A percentile compares a stretch with the other conserved stretches of the same genome.
Evolutionary conservation across 2,329 filamentous ascomycete species (phyloP).

Genomic region (Beauveria australis): DNA sequence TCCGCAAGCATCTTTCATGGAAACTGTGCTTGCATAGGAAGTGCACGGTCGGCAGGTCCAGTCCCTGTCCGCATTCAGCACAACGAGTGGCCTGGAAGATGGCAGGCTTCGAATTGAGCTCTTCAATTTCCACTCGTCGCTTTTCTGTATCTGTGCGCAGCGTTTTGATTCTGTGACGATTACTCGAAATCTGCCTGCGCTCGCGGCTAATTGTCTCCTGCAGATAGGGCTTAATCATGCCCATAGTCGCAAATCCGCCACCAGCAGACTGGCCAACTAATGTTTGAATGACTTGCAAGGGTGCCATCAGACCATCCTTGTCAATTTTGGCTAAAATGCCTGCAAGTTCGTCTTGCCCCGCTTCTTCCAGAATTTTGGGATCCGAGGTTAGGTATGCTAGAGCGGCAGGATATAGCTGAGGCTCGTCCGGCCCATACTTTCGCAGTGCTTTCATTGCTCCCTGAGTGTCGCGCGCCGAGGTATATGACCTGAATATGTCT

Average conservation of each 20-base stretch:
- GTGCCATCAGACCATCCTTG: constrained; percentile 85
- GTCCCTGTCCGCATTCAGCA: constrained; percentile 64
- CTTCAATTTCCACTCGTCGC: constrained; percentile 69
- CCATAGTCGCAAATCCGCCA: constrained; percentile 79
- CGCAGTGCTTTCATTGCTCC: constrained; percentile 83
- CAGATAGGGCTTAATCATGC: constrained; percentile 91
- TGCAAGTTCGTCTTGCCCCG: constrained; percentile 73
- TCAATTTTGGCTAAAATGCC: constrained; percentile 79
- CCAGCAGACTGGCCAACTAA: constrained; percentile 52
- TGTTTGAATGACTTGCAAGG: constrained; percentile 91
- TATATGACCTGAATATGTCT: constrained; percentile 96
- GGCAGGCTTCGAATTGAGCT: constrained; percentile 69
- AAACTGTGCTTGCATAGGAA: constrained; percentile 97
- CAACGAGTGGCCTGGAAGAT: constrained; percentile 90
- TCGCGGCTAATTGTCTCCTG: constrained; percentile 83
- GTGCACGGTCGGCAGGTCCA: constrained; percentile 87
- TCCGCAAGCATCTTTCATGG: constrained; percentile 75
- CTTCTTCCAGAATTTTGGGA: constrained; percentile 71
- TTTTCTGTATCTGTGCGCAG: constrained; percentile 77
- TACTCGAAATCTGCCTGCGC: constrained; percentile 71
- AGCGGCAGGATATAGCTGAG: constrained; percentile 85
- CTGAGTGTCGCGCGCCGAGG: constrained; percentile 79
- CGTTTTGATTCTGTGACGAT: constrained; percentile 71
- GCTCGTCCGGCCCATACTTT: constrained; percentile 88
- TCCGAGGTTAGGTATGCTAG: constrained; percentile 90